These are phyloP conservation scores for Fusarium scirpi DNA, from an alignment of 2,329 filamentous ascomycete genomes.

Conservation along the genomic window DNA sequence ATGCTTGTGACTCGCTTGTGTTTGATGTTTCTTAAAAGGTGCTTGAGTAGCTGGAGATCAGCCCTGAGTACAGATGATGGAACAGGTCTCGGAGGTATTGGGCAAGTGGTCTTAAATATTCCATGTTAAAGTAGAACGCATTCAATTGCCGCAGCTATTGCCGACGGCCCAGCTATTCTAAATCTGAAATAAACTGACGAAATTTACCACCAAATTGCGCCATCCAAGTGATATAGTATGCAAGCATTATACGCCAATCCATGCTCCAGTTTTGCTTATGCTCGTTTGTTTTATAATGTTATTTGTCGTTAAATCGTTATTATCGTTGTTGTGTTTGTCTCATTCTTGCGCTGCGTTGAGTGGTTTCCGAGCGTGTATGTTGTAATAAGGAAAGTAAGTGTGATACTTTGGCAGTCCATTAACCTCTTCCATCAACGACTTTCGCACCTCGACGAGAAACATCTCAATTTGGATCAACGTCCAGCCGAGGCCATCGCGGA, in stretches of 20 bases:
- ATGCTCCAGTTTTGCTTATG: slow-evolving; percentile 18
- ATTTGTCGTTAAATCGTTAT: slow-evolving; percentile 34
- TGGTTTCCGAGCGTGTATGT: slow-evolving; percentile 56
- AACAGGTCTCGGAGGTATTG: neutral
- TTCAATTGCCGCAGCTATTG: neutral
- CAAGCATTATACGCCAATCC: slow-evolving; percentile 24
- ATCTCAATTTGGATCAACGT: slow-evolving; percentile 58
- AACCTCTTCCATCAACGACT: slow-evolving; percentile 52
- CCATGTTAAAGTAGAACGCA: neutral
- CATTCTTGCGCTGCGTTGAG: slow-evolving; percentile 5
- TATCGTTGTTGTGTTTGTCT: neutral
- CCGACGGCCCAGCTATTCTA: neutral
- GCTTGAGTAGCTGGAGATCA: too few relatives aligned
- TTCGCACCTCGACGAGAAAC: slow-evolving; percentile 58
- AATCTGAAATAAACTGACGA: neutral
- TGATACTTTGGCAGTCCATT: slow-evolving; percentile 53
- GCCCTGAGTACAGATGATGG: neutral
- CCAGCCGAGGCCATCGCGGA: slow-evolving; percentile 57
- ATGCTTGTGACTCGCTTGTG: neutral
- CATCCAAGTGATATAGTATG: slow-evolving; percentile 10
- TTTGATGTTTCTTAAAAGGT: neutral
- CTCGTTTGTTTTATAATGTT: slow-evolving; percentile 3
- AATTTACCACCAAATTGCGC: slow-evolving; percentile 10
- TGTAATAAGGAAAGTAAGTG: slow-evolving; percentile 57
- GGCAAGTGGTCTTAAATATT: neutral